These are phyloP conservation scores for Heliosperma pusillum DNA, from an alignment of 148 eudicot species.

Conservation along the genomic window DNA sequence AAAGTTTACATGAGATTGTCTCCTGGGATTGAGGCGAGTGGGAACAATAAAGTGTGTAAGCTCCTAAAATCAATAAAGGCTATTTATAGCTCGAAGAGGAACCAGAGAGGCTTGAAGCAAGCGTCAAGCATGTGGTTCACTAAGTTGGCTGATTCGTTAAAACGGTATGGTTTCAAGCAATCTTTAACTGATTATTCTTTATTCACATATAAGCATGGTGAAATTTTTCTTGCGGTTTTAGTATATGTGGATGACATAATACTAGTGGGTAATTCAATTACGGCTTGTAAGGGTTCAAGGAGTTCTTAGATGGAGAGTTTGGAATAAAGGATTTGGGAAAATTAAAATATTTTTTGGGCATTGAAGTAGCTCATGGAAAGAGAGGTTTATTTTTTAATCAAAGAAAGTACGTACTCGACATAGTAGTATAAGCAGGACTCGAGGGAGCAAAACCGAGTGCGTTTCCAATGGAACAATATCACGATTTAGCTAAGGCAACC, in stretches of 20 bases:
- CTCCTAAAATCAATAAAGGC: not conserved
- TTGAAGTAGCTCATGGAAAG: too few relatives aligned
- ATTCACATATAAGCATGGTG: not conserved
- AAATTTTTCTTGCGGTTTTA: not conserved
- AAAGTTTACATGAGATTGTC: not conserved
- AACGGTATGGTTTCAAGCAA: not conserved
- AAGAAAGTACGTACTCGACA: not conserved
- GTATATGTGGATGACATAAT: not conserved
- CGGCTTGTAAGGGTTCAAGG: not conserved
- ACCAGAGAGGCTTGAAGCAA: too few relatives aligned
- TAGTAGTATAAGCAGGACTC: not conserved
- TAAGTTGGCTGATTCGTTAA: not conserved
- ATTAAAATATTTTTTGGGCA: too few relatives aligned
- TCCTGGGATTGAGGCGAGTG: not conserved
- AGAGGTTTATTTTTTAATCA: too few relatives aligned
- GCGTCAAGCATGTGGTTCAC: not conserved
- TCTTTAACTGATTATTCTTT: not conserved
- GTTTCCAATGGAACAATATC: not conserved
- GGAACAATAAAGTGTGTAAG: not conserved
- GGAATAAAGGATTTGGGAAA: not conserved
- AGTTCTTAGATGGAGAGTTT: not conserved
- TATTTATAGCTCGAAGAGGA: too few relatives aligned
- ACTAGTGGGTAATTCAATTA: not conserved
- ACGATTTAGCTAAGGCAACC: not conserved
- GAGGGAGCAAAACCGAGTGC: not conserved